Evolutionary conservation across 306 rosid genomes (phyloP), one percentile per base, ranked within the genome.

Genomic region (Dryas octopetala): DNA sequence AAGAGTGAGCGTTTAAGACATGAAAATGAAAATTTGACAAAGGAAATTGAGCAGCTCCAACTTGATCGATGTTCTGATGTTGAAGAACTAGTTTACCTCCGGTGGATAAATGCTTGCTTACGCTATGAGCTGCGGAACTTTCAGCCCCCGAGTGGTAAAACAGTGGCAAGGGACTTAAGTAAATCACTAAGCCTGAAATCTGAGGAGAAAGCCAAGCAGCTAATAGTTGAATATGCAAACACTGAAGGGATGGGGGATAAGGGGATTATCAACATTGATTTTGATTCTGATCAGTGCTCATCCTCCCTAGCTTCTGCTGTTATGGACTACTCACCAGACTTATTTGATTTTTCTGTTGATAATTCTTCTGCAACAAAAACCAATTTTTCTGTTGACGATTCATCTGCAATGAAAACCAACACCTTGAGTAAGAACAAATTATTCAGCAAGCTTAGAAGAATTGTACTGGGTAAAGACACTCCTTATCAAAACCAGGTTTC

Each of bases 61-160:
- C 75, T 85, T 8, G 87, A 86, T 76, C 77, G 93, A 72, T 92
- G 89, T 67, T 60, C 88, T 26, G 97, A 95, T 77, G 60, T 85
- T 50, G 99, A 95, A 81, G 97, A 95, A 66, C 58, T 95, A 78
- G 97, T 95, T 73, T 95, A 95, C 62, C 84, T 95, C 48, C 80
- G 90, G 68, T 95, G 99, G 99, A 71, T 95, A 57, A 95, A 95
- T 79, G 99, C 97, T 63, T 95, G 99, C 83, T 85, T 95, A 70
- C 80, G 97, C 19, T 91, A 92, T 67, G 97, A 95, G 73, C 82
- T 92, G 10, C 52, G 97, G 50, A 86, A 91, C 73, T 88, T 73
- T 82, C 93, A 84, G 80, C 89, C 93, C 0, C 78, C 87, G 47
- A 7, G 80, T 54, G 97, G 97, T n/a, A 91, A 87, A 87, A 84